These are phyloP conservation scores for Cardamine resedifolia DNA, from an alignment of 345 rosid genomes.

Conservation along the genomic window DNA sequence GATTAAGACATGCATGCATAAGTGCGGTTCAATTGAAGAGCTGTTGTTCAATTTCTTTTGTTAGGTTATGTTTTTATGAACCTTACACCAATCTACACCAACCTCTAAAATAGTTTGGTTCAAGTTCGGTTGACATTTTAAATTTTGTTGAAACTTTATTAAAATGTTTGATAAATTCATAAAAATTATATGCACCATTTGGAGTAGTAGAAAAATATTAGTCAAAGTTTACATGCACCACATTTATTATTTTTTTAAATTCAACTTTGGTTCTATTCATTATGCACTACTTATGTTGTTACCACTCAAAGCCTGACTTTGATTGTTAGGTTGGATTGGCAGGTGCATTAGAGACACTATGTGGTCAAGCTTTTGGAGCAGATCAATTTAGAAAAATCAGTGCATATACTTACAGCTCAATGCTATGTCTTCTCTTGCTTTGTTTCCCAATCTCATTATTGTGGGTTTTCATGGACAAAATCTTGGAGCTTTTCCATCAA, in stretches of 20 bases:
- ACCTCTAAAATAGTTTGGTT: background rate
- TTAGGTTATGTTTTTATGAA: background rate
- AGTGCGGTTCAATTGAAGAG: background rate
- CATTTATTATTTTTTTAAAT: background rate
- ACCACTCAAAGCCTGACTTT: background rate
- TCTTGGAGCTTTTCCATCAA: constrained; percentile 40
- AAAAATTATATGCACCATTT: background rate
- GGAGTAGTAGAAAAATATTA: background rate
- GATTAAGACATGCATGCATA: background rate
- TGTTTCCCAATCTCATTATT: constrained; percentile 45
- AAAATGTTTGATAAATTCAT: background rate
- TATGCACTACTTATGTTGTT: background rate
- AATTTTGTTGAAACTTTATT: background rate
- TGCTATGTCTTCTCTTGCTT: constrained; percentile 34
- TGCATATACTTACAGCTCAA: constrained; percentile 44
- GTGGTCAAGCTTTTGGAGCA: constrained; percentile 75
- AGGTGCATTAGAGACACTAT: constrained; percentile 61
- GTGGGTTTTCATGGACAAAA: constrained; percentile 51
- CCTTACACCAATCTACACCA: background rate
- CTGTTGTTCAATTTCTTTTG: background rate
- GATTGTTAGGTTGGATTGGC: constrained; percentile 44
- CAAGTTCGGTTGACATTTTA: background rate
- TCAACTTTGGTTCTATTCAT: background rate
- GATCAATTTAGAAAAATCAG: constrained; percentile 47
- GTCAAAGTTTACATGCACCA: no score